A percentile compares a stretch with the other conserved stretches of the same genome.
Conservation (phyloP, 176 grass and related monocot genomes). For the Otatea glauca region DNA sequence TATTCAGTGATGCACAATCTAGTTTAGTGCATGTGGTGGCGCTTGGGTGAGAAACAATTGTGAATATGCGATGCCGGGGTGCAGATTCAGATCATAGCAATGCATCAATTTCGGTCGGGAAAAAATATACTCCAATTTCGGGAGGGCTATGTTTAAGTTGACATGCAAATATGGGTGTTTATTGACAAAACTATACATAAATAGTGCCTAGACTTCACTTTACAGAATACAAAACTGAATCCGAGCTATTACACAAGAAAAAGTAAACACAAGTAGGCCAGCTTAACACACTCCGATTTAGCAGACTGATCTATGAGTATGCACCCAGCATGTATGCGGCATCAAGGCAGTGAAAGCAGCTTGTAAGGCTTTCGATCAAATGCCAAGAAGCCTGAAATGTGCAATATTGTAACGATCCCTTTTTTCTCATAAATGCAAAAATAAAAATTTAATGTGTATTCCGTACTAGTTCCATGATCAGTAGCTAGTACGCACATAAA, state of each 20-base stretch:
- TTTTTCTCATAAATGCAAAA: no score
- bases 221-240: neutral
- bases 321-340: neutral
- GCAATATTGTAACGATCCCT: no score
- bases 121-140: neutral
- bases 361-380: neutral
- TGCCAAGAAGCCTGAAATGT: neutral
- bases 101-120: neutral
- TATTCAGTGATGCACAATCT: neutral
- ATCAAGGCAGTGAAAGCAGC: constrained; percentile 9
- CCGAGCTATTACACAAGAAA: neutral
- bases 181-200: neutral
- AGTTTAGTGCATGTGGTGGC: neutral
- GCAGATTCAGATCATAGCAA: neutral
- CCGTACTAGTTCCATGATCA: no score
- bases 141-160: neutral
- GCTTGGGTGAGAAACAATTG: neutral
- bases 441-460: no score
- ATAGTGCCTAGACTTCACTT: neutral
- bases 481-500: no score
- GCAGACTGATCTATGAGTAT: neutral
- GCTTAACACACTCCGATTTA: neutral
- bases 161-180: neutral
- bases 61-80: neutral
- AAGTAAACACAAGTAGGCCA: neutral